Percentiles rank a stretch among this genome's conserved stretches.
phyloP scores from a whole-genome alignment of 164 flowering plant genomes.

The Vitis vinifera region ASM3070453v1 NC_081807.1:1092001-1092500 shows the following conservation, averaged over 20 bases:
- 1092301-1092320: neutral
- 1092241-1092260: conserved; percentile 14
- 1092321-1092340: neutral
- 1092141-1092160: neutral
- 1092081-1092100: conserved; percentile 24
- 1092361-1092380: no score
- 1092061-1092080: conserved; percentile 30
- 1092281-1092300: neutral
- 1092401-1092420: no score
- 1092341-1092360: no score
- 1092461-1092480: neutral
- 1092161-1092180: conserved; percentile 17
- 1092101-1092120: conserved; percentile 10
- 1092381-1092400: no score
- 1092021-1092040: conserved; percentile 2
- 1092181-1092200: neutral
- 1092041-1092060: conserved; percentile 32
- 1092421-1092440: neutral
- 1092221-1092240: neutral
- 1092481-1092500: neutral
- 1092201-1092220: neutral
- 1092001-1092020: conserved; percentile 30
- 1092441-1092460: neutral
- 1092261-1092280: conserved; percentile 17
- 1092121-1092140: neutral